Conservation (phyloP, 148 eudicot species). For the Fagopyrum esculentum region DNA sequence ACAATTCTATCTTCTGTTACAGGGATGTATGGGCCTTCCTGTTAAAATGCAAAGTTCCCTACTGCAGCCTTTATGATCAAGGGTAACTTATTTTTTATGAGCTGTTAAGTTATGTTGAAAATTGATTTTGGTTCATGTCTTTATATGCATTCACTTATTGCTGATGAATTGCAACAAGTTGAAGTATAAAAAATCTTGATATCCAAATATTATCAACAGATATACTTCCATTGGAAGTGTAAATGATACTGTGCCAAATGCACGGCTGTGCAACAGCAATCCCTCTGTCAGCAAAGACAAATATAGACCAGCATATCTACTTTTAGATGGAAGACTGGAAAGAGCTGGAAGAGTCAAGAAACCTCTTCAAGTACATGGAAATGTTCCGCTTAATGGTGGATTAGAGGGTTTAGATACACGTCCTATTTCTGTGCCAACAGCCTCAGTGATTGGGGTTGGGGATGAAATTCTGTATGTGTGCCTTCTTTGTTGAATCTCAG, state of each 20-base stretch:
- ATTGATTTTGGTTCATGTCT: neutral
- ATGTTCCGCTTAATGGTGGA: constrained; percentile 47
- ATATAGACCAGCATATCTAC: constrained; percentile 77
- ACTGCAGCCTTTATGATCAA: constrained; percentile 95
- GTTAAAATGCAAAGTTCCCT: constrained; percentile 76
- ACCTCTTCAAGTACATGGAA: constrained; percentile 26
- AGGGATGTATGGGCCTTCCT: constrained; percentile 99
- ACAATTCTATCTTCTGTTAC: constrained; percentile 20
- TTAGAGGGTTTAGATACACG: constrained; percentile 25
- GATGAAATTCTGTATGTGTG: constrained; percentile 96
- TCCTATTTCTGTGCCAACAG: constrained; percentile 46
- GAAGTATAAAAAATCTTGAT: neutral
- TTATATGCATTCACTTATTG: neutral
- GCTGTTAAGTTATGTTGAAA: neutral
- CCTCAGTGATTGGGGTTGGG: constrained; percentile 82
- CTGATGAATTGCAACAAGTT: constrained; percentile 2
- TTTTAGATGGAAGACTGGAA: constrained; percentile 91
- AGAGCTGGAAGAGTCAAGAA: constrained; percentile 90
- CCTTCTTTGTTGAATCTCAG: neutral
- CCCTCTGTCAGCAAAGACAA: constrained; percentile 38
- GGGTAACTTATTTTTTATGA: constrained; percentile 43
- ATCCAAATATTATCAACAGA: constrained; percentile 26
- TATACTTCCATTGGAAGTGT: constrained; percentile 95
- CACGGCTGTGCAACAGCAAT: constrained; percentile 38
- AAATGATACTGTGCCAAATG: constrained; percentile 89